A percentile compares a stretch with the other conserved stretches of the same genome.
phyloP scores from a whole-genome alignment of 164 flowering plant genomes.

The Liriodendron chinense region DNA sequence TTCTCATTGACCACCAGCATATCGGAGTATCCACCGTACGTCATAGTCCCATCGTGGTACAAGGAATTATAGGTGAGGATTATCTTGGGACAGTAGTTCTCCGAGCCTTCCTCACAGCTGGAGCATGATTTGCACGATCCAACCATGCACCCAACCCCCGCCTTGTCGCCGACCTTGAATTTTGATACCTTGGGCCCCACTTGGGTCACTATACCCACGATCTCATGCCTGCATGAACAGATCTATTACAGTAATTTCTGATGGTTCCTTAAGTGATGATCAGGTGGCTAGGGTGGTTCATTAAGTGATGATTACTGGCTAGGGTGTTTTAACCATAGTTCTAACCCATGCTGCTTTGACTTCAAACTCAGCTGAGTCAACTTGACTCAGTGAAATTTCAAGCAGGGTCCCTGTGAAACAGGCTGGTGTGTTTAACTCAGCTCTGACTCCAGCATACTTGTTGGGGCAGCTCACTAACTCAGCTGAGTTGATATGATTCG shows the following conservation, averaged over 20 bases:
- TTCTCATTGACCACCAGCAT: slow-evolving; percentile 15
- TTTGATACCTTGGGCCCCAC: slow-evolving; percentile 29
- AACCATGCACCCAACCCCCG: slow-evolving; percentile 37
- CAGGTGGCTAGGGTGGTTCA: no score
- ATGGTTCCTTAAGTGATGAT: no score
- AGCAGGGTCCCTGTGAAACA: no score
- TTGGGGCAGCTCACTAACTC: no score
- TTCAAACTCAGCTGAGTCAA: no score
- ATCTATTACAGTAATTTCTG: neutral
- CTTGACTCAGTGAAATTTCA: no score
- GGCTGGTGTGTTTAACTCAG: no score
- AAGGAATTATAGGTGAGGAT: slow-evolving; percentile 15
- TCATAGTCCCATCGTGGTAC: slow-evolving; percentile 13
- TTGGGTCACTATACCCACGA: slow-evolving; percentile 31
- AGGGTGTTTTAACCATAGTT: no score
- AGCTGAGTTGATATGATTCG: no score
- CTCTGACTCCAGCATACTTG: no score
- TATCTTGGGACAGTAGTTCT: slow-evolving; percentile 35
- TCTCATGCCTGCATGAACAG: slow-evolving; percentile 35
- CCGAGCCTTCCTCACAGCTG: slow-evolving; percentile 23
- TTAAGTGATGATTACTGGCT: no score
- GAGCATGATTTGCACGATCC: slow-evolving; percentile 37
- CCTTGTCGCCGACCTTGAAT: slow-evolving; percentile 38
- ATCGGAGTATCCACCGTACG: slow-evolving; percentile 27
- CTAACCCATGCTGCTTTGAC: no score